Base-by-base conservation (phyloP, 202 grass and related monocot genomes). In the Saccharum hybrid region DNA sequence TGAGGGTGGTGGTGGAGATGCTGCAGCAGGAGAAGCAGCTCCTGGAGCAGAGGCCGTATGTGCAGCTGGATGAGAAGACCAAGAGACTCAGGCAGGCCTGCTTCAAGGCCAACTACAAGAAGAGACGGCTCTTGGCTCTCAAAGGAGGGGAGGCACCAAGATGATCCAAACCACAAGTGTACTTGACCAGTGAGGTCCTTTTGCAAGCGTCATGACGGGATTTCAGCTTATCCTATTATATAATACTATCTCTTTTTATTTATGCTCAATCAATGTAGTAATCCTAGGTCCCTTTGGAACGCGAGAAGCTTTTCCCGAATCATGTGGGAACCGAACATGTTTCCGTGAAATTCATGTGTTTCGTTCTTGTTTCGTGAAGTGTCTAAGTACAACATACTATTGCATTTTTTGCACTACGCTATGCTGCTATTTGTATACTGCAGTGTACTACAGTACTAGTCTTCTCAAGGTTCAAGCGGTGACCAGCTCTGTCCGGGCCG, bases 81-180 rank as follows among this genome's bases (percentile, higher is more conserved):
- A 98, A 87, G 89, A 95, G 88, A 75, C 82, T 95, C 36, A 82
- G 91, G 78, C 93, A 98, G 84, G 91, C 91, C 14, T 98, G 91
- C 82, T 98, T 96, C 85, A 98, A 98, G 86, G 89, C 86, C 43
- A 94, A 82, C 37, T 98, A 94, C 93, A 98, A 96, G 81, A 98
- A 83, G 81, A 93, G 91, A 68, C 83, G 87, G 19, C 86, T 91
- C 34, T 66, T 88, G 75, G 71, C 67, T 38, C 57, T 83, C 18
- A 73, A 36, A 79, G 72, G 78, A 41, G 65, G 21, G 22, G 60
- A 91, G 39, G 30, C 69, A 65, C 41, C 37, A 26, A 78, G 70
- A 52, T 59, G 54, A 85, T 33, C 57, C 12, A 46, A 46, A 28
- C 28, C 28, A 28, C 28, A 28, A 28, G 28, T 28, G 28, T 28